These are phyloP conservation scores for Fusarium nanum DNA, from an alignment of 2,329 filamentous ascomycete genomes.

Conservation along the genomic window DNA sequence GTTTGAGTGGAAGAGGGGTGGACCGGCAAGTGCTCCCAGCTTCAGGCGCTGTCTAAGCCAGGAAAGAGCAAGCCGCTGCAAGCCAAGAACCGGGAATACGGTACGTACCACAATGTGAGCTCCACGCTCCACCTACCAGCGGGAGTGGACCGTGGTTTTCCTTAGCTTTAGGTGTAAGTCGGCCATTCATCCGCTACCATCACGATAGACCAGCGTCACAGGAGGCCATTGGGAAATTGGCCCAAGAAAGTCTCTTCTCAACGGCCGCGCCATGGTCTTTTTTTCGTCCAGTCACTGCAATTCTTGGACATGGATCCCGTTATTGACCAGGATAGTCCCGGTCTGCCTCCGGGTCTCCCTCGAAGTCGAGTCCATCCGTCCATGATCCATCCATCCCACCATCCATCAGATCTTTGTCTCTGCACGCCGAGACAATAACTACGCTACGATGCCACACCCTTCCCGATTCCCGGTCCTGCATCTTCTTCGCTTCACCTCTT, in stretches of 20 bases:
- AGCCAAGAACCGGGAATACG: constrained; percentile 26
- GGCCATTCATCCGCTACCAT: constrained; percentile 28
- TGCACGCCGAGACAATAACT: constrained; percentile 29
- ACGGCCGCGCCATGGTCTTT: constrained; percentile 40
- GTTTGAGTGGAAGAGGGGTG: constrained; percentile 9
- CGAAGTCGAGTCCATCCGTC: constrained; percentile 10
- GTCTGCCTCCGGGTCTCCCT: constrained; percentile 41
- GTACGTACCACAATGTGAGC: constrained; percentile 21
- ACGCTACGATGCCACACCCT: constrained; percentile 35
- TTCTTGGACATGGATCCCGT: constrained; percentile 12
- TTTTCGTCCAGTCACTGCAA: constrained; percentile 41
- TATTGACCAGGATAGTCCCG: constrained; percentile 35
- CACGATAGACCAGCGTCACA: constrained; percentile 45
- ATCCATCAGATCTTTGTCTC: constrained; percentile 41
- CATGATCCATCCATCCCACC: constrained; percentile 21
- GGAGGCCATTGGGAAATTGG: constrained; percentile 45
- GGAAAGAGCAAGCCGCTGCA: constrained; percentile 26
- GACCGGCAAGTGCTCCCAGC: constrained; percentile 15
- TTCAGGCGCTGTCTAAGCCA: constrained; percentile 25
- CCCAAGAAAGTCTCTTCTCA: constrained; percentile 34
- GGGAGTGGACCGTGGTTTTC: constrained; percentile 28
- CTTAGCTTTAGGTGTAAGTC: constrained; percentile 38
- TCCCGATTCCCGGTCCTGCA: constrained; percentile 13
- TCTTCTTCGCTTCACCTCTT: constrained; percentile 13
- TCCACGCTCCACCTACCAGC: constrained; percentile 1